Conservation (phyloP, 1,284 basidiomycete species). For the Ustilago shanxiensis region DNA sequence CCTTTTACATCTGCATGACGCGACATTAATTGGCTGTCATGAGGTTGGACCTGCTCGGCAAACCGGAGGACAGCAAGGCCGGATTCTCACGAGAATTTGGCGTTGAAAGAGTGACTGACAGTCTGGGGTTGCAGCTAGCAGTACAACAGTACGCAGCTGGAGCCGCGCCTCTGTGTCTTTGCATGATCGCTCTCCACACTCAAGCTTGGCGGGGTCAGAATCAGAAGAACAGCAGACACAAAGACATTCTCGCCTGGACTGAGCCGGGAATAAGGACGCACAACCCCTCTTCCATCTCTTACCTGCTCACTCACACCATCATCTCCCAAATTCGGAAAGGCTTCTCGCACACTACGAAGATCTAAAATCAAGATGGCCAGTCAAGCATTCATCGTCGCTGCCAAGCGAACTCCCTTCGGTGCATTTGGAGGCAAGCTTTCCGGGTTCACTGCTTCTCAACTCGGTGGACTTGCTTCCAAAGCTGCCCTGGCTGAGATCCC, state of each 20-base stretch:
- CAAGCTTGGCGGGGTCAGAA: not conserved
- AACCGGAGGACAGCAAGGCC: slow-evolving; percentile 6
- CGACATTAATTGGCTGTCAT: not conserved
- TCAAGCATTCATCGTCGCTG: slow-evolving; percentile 70
- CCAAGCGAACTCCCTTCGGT: slow-evolving; percentile 74
- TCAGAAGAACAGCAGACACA: slow-evolving; percentile 5
- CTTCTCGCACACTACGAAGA: not conserved
- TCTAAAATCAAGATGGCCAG: slow-evolving; percentile 29
- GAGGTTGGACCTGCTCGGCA: not conserved
- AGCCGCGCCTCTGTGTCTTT: slow-evolving; percentile 4
- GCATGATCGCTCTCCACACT: not conserved
- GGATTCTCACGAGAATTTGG: slow-evolving; percentile 2
- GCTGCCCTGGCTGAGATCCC: slow-evolving; percentile 74
- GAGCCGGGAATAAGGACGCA: slow-evolving; percentile 4
- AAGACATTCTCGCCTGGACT: not conserved
- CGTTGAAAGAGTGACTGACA: slow-evolving; percentile 1
- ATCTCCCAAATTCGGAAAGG: slow-evolving; percentile 1
- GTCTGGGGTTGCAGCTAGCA: not conserved
- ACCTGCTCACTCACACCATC: not conserved
- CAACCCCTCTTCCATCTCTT: not conserved
- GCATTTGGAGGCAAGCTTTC: slow-evolving; percentile 73
- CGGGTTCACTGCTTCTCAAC: slow-evolving; percentile 65
- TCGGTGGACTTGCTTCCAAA: slow-evolving; percentile 73
- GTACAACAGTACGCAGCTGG: not conserved
- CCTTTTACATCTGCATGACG: not conserved